Evolutionary conservation across 2,329 filamentous ascomycete species (phyloP), one percentile per base, ranked within the genome.

Genomic region (Hypoxylon sp.): DNA sequence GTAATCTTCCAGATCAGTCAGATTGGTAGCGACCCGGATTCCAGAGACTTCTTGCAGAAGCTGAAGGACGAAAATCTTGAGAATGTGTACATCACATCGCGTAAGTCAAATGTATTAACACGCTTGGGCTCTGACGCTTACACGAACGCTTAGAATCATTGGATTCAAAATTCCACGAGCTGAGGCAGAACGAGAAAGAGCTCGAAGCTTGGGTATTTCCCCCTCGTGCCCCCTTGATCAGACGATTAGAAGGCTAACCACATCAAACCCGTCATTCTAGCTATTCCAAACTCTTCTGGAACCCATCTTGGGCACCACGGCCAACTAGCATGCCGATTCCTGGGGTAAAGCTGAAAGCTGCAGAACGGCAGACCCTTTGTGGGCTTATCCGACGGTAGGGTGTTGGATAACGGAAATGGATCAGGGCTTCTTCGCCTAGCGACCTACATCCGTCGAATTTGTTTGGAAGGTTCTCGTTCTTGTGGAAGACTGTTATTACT

Each of bases 1-100:
- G 68, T 70, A 25, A 46, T 70, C 37, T 70, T 70, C 58, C 68
- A 70, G 49, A 68, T 70, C 61, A 70, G 65, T 11, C 68, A 70
- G 25, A 70, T 70, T 8, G 68, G 68, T 10, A 70, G 65, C 49
- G 68, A 70, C 54, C 50, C 61, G 3, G 53, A 30, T 8, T 65
- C 68, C 44, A 66, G 68, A 11, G 50, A 56, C 6, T 70, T 70
- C 54, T 20, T 70, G 17, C 64, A 70, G 54, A 50, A 58, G 42
- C 44, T 70, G 8, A 65, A 54, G 25, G 65, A 68, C 8, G 58
- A 70, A 6, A 62, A 70, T 4, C 61, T 66, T 10, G 68, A 70
- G 31, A 65, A 70, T n/a, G 65, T 68, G 37, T 68, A 70, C 49
- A 70, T 70, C 13, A 68, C 68, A 10, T 25, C 68, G 31, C 61